Percentiles rank a stretch among this genome's conserved stretches.
Conservation (phyloP, 192 early-diverging fungal genomes). For the Coemansia biformis region DNA sequence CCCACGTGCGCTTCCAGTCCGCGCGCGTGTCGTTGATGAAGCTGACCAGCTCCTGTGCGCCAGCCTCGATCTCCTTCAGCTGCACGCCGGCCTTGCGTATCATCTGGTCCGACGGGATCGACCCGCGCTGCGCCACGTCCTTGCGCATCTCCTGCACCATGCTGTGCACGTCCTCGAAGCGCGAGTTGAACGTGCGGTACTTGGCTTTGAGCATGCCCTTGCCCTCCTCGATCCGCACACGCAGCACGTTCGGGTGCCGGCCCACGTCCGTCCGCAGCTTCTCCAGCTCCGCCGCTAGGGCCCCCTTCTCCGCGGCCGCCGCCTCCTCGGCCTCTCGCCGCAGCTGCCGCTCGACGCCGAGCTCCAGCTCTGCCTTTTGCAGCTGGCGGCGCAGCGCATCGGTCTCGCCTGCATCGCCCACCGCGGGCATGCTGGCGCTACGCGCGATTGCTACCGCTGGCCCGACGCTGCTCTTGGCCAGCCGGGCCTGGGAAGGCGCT, state of each 20-base stretch:
- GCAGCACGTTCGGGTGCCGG: constrained; percentile 31
- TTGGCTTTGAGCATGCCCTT: constrained; percentile 45
- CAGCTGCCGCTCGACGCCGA: constrained; percentile 27
- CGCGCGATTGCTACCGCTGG: constrained; percentile 12
- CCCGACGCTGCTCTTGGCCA: neutral
- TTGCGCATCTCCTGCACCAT: constrained; percentile 67
- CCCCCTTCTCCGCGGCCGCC: neutral
- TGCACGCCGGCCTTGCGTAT: constrained; percentile 55
- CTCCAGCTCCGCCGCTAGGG: constrained; percentile 23
- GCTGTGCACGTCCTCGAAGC: constrained; percentile 63
- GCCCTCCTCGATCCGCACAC: constrained; percentile 55
- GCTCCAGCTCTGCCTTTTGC: constrained; percentile 15
- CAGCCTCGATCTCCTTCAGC: constrained; percentile 47
- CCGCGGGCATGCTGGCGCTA: constrained; percentile 26
- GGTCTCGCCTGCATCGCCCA: neutral
- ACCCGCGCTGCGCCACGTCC: constrained; percentile 65
- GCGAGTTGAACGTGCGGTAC: constrained; percentile 49
- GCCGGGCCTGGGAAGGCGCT: no score
- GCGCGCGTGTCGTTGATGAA: constrained; percentile 60
- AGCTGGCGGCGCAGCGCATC: constrained; percentile 12
- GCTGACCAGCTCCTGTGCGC: constrained; percentile 52
- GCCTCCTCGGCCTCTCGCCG: constrained; percentile 11
- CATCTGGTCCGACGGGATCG: constrained; percentile 53
- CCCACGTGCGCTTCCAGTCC: constrained; percentile 81
- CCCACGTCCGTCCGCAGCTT: constrained; percentile 43